Base-by-base conservation (phyloP, 306 rosid species). In the Lathyrus aphaca region DNA sequence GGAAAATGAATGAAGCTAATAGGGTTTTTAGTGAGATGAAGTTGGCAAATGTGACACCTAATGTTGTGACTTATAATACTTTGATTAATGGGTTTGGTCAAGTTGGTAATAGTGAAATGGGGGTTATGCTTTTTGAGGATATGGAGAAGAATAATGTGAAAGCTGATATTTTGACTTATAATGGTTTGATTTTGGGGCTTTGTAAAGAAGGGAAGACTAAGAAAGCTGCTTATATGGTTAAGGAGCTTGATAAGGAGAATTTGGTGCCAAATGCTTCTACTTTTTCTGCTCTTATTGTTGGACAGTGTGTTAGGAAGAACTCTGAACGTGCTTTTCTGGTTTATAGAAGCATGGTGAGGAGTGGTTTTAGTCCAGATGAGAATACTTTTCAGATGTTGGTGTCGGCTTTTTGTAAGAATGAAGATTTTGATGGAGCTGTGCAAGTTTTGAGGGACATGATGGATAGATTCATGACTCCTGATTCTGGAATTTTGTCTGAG, bases 141-240 rank as follows among this genome's bases (percentile, higher is more conserved):
- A 90, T 90, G 98, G 75, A 44, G 17, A 85, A 61, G 75, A 68
- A 79, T 73, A 72, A 59, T 69, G 87, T 90, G 66, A 83, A 76
- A 65, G 74, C 89, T 50, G 91, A 86, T 86, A 88, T 90, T 32
- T 67, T 90, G 75, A 93, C 94, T 42, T 88, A 85, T 69, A 93
- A 90, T 74, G 89, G 90, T 8, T 82, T 88, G 89, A 90, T 90
- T 77, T 79, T 87, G 80, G 97, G 96, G 51, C 71, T 85, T n/a
- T 94, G 96, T 74, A 94, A 84, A 80, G 86, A 81, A 58, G 98
- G 96, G 29, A 90, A 87, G 74, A 88, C 98, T 21, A 85, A 81
- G 81, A 94, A 90, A 45, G 95, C 96, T 61, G 96, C 91, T 12
- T 77, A 63, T 80, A 51, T 90, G 65, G 83, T 94, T 66, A 85